Conservation (phyloP, 345 rosid species). For the Dipteronia sinensis region DNA sequence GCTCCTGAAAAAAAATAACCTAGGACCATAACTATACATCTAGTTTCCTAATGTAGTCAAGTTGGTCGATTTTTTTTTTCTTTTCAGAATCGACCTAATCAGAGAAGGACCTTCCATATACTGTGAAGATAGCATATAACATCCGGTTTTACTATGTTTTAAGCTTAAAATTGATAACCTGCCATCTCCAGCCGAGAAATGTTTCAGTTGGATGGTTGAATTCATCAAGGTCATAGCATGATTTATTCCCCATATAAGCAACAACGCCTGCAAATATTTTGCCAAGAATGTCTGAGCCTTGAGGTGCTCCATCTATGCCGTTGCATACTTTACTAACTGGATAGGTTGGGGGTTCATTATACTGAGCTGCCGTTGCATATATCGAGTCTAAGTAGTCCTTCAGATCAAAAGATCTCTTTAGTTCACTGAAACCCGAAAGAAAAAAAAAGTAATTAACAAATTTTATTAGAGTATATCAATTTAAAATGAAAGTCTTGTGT, state of each 20-base stretch:
- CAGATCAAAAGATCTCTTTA: constrained; percentile 30
- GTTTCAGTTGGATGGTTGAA: constrained; percentile 21
- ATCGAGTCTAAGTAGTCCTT: constrained; percentile 37
- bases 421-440: constrained; percentile 23
- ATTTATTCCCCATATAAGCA: constrained; percentile 31
- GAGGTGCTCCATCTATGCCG: constrained; percentile 40
- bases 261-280: constrained; percentile 47
- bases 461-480: background rate
- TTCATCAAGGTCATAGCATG: constrained; percentile 46
- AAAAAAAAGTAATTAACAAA: background rate
- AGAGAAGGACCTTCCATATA: background rate
- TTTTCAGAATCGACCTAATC: no score
- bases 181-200: constrained; percentile 47
- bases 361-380: constrained; percentile 45
- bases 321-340: constrained; percentile 39
- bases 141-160: background rate
- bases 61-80: no score
- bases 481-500: background rate
- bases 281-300: constrained; percentile 29
- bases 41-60: no score
- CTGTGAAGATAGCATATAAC: background rate
- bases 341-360: constrained; percentile 39
- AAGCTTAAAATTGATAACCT: constrained; percentile 31
- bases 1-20: no score
- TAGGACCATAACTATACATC: no score